Evolutionary conservation across 1,284 basidiomycete genomes (phyloP), one percentile per base, ranked within the genome.

Genomic region (Rhodotorula sp.): DNA sequence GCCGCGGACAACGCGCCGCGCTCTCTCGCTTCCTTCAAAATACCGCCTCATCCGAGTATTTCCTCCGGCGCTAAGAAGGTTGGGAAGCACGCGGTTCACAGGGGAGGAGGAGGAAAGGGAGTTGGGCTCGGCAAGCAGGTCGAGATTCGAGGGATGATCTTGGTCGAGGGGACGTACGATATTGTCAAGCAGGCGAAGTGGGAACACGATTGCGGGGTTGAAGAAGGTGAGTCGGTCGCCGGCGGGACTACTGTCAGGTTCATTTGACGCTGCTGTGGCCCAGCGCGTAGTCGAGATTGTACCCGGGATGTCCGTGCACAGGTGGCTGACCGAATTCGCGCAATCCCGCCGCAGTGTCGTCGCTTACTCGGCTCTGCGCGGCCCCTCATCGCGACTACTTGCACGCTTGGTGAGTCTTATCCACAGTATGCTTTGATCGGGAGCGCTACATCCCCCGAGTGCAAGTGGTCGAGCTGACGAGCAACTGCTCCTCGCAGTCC

Each of bases 401-500:
- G 16, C 71, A 69, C 6, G 58, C 60, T 15, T 73, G 74, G 72
- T 71, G 43, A 39, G 72, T 56, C 31, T 21, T 20, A 21, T 15
- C 49, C 23, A 29, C 18, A 31, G 18, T 7, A 16, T 34, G 8
- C 18, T 21, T 39, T 15, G n/a, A 10, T 15, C 52, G 21, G 15
- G 15, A 14, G 5, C 16, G 26, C 15, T 2, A 16, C 20, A 7
- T 6, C 12, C 16, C 49, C 12, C 5, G 29, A n/a, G 23, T 23
- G 10, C 48, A 10, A 10, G n/a, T 79, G 78, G 64, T 64, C 79
- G 12, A 20, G 3, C 31, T 21, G 39, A 43, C 39, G 39, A 43
- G 39, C 39, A 43, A 43, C 39, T 43, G 39, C 39, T 12, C 65
- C 78, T 47, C 78, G 79, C 65, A 81, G 81, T 29, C 81, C 81